Conservation (phyloP, 139 green algal genomes). For the Edaphochlamys debaryana region DNA sequence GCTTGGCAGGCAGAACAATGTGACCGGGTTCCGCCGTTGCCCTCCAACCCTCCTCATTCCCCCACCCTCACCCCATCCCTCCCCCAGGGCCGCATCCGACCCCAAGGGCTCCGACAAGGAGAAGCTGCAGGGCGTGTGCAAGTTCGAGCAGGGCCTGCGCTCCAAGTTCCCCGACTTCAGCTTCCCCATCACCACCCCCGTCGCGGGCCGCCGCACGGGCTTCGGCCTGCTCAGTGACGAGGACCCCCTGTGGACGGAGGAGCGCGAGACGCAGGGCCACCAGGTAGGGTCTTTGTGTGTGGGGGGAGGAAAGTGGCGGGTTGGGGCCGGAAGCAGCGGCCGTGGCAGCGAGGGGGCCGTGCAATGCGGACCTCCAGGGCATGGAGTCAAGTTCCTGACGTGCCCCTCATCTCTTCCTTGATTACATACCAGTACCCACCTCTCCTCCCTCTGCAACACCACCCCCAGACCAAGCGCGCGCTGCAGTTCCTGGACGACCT, state of each 20-base stretch:
- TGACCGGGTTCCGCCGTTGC: no score
- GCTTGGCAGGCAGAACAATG: no score
- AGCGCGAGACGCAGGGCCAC: slow-evolving; percentile 67
- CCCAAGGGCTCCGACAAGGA: not conserved
- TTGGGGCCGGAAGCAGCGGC: no score
- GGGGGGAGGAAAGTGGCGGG: no score
- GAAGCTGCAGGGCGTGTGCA: slow-evolving; percentile 56
- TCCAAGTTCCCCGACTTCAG: slow-evolving; percentile 56
- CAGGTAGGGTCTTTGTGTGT: slow-evolving; percentile 64
- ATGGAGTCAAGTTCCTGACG: no score
- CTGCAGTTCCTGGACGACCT: slow-evolving; percentile 67
- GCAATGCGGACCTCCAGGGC: no score
- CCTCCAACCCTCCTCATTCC: no score
- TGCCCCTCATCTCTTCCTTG: no score
- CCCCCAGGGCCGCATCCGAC: slow-evolving; percentile 27
- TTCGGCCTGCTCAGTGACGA: slow-evolving; percentile 67
- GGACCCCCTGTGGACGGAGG: slow-evolving; percentile 69
- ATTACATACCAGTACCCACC: no score
- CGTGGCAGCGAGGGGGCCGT: no score
- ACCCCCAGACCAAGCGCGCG: slow-evolving; percentile 60
- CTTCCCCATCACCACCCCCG: slow-evolving; percentile 26
- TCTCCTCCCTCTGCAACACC: no score
- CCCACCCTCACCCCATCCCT: no score
- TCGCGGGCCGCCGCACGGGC: not conserved
- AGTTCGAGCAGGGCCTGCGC: slow-evolving; percentile 61